Evolutionary conservation across 75 land plant genomes (phyloP).

Genomic region (Chamaecyparis obtusa): DNA sequence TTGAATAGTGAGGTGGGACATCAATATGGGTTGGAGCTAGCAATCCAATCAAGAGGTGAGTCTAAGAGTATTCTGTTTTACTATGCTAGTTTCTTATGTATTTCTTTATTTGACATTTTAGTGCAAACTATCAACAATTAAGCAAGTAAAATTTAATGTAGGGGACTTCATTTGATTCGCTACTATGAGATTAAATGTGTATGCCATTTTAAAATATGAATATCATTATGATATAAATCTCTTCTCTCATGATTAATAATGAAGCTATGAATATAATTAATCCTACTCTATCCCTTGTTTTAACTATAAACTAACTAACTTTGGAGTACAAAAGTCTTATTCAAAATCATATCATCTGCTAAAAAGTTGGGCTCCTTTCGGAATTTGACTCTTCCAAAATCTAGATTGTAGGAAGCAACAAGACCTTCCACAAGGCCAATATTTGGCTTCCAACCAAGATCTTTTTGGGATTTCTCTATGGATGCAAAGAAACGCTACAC

Average conservation of each 20-base stretch:
- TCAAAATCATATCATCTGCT: constrained; percentile 89
- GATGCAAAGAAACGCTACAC: constrained; percentile 97
- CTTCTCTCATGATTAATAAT: background rate
- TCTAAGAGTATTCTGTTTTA: background rate
- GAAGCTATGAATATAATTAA: background rate
- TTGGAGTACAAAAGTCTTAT: constrained; percentile 61
- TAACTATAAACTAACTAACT: constrained; percentile 14
- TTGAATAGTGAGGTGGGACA: no score
- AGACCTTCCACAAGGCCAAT: constrained; percentile 86
- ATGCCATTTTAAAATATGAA: background rate
- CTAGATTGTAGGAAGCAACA: constrained; percentile 91
- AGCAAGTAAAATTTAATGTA: no score
- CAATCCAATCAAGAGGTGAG: background rate
- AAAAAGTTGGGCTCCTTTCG: constrained; percentile 88
- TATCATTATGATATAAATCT: background rate
- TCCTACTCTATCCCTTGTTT: background rate
- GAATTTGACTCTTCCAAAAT: constrained; percentile 90
- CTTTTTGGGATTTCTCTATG: constrained; percentile 77
- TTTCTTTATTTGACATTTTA: background rate
- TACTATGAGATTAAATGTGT: background rate
- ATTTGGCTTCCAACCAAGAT: constrained; percentile 81
- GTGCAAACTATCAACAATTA: no score
- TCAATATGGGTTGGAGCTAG: background rate
- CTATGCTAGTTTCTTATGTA: background rate
- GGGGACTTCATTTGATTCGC: background rate